Percentiles rank a stretch among this genome's conserved stretches.
phyloP scores from a whole-genome alignment of 2,329 filamentous ascomycete species.

The Pseudomassariella vexata region DNA sequence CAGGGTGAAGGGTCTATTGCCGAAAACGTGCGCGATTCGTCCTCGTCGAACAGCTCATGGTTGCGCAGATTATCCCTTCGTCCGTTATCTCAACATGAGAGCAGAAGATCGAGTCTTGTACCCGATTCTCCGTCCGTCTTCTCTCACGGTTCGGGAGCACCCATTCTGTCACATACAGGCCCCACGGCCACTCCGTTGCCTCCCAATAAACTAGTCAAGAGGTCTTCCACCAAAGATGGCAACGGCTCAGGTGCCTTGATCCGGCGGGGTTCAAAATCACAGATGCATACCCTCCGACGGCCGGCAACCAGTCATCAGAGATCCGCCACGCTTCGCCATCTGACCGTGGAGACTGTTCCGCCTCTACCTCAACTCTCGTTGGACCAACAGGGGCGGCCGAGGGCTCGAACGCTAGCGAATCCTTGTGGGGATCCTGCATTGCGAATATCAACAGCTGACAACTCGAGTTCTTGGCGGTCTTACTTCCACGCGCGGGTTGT shows the following conservation, averaged over 20 bases:
- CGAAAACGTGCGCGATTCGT: slow-evolving; percentile 48
- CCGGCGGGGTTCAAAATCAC: slow-evolving; percentile 49
- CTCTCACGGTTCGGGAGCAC: slow-evolving; percentile 61
- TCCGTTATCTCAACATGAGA: slow-evolving; percentile 59
- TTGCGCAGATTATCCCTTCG: slow-evolving; percentile 64
- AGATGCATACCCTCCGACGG: slow-evolving; percentile 61
- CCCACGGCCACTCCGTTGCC: slow-evolving; percentile 39
- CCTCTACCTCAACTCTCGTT: slow-evolving; percentile 24
- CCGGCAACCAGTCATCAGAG: slow-evolving; percentile 77
- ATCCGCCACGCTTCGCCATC: slow-evolving; percentile 61
- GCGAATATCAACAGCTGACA: slow-evolving; percentile 8
- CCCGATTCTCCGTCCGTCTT: slow-evolving; percentile 62
- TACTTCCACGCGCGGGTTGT: slow-evolving; percentile 46
- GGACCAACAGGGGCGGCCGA: slow-evolving; percentile 24
- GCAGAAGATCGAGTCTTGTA: slow-evolving; percentile 57
- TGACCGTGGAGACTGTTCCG: slow-evolving; percentile 17
- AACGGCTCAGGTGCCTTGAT: slow-evolving; percentile 34
- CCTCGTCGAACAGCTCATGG: slow-evolving; percentile 64
- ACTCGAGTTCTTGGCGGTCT: slow-evolving; percentile 44
- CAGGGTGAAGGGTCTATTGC: slow-evolving; percentile 31
- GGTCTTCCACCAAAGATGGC: slow-evolving; percentile 52
- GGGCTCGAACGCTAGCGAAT: slow-evolving; percentile 20
- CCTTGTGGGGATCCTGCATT: slow-evolving; percentile 10
- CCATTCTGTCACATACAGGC: slow-evolving; percentile 46
- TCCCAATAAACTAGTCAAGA: slow-evolving; percentile 75